Percentiles rank a stretch among this genome's conserved stretches.
phyloP scores from a whole-genome alignment of 2,329 filamentous ascomycete genomes.

The Alternaria panax region DNA sequence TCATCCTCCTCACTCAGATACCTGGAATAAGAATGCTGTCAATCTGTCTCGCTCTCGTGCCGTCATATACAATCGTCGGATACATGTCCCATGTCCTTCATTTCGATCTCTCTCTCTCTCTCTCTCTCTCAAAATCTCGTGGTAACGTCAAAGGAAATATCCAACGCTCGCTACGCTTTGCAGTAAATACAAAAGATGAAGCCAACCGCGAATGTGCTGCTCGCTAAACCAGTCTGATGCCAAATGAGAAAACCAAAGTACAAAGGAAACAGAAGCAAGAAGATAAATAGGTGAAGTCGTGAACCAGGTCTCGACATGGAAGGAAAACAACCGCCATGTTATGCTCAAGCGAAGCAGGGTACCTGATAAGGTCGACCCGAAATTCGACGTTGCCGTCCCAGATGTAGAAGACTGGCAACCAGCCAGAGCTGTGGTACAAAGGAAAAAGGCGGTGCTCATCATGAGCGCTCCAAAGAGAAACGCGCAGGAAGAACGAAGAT shows the following conservation, averaged over 20 bases:
- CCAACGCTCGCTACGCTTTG: constrained; percentile 47
- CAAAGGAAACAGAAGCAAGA: constrained; percentile 20
- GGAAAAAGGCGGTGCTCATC: constrained; percentile 35
- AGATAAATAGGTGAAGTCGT: constrained; percentile 22
- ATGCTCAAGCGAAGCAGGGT: constrained; percentile 37
- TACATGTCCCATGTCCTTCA: constrained; percentile 24
- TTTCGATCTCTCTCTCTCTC: constrained; percentile 15
- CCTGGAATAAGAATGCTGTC: constrained; percentile 5
- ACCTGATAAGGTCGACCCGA: constrained; percentile 16
- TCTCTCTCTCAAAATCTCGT: constrained; percentile 11
- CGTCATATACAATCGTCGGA: constrained; percentile 33
- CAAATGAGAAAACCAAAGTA: constrained; percentile 12
- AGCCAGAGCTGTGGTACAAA: constrained; percentile 28
- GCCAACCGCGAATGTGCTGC: constrained; percentile 39
- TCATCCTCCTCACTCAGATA: constrained; percentile 4
- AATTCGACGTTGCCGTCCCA: constrained; percentile 46
- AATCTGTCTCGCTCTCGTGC: constrained; percentile 16
- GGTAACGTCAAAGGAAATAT: constrained; percentile 37
- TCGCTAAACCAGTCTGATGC: constrained; percentile 30
- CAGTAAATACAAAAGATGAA: constrained; percentile 27
- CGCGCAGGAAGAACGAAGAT: constrained; percentile 28
- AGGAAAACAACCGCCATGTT: constrained; percentile 39
- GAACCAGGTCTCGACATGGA: constrained; percentile 21
- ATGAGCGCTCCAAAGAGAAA: constrained; percentile 15
- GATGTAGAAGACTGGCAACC: constrained; percentile 33